Evolutionary conservation across 495 filamentous ascomycete species (phyloP).

Genomic region (Aspergillus egyptiacus): DNA sequence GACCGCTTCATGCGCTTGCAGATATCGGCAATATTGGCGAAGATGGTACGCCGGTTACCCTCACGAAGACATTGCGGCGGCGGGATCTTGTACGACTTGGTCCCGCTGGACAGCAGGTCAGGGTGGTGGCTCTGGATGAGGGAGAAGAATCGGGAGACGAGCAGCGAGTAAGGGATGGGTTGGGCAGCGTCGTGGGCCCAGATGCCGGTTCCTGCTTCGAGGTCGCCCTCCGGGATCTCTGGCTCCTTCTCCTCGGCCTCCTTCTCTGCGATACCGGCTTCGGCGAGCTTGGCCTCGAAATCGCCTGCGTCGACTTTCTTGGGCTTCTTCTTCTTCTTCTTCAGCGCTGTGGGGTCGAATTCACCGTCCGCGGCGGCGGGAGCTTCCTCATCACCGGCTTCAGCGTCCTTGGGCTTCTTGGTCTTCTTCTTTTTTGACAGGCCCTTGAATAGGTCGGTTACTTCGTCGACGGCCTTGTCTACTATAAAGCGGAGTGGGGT

Average conservation of each 20-base stretch:
- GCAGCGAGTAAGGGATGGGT: slow-evolving; percentile 73
- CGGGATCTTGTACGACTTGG: slow-evolving; percentile 96
- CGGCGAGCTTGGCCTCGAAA: slow-evolving; percentile 75
- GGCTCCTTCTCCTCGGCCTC: slow-evolving; percentile 45
- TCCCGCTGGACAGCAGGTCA: slow-evolving; percentile 79
- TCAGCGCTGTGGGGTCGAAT: slow-evolving; percentile 70
- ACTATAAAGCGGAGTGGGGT: slow-evolving; percentile 12
- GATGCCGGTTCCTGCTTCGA: slow-evolving; percentile 86
- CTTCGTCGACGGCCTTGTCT: slow-evolving; percentile 65
- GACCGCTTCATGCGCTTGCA: slow-evolving; percentile 93
- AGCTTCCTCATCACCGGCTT: slow-evolving; percentile 45
- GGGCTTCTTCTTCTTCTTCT: slow-evolving; percentile 95
- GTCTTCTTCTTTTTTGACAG: slow-evolving; percentile 84
- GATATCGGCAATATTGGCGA: slow-evolving; percentile 93
- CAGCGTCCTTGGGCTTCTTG: slow-evolving; percentile 58
- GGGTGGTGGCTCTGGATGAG: slow-evolving; percentile 89
- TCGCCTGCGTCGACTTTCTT: slow-evolving; percentile 66
- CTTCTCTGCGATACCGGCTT: slow-evolving; percentile 57
- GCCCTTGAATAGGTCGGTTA: slow-evolving; percentile 69
- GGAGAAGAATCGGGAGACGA: slow-evolving; percentile 86
- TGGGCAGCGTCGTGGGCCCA: slow-evolving; percentile 77
- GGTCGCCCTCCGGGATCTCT: slow-evolving; percentile 62
- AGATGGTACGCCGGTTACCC: slow-evolving; percentile 99
- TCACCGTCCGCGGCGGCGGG: slow-evolving; percentile 54
- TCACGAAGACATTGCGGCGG: slow-evolving; percentile 98